Conservation (phyloP, 352 stramenopile species). For the Phytopythium cucurbitacearum region DNA sequence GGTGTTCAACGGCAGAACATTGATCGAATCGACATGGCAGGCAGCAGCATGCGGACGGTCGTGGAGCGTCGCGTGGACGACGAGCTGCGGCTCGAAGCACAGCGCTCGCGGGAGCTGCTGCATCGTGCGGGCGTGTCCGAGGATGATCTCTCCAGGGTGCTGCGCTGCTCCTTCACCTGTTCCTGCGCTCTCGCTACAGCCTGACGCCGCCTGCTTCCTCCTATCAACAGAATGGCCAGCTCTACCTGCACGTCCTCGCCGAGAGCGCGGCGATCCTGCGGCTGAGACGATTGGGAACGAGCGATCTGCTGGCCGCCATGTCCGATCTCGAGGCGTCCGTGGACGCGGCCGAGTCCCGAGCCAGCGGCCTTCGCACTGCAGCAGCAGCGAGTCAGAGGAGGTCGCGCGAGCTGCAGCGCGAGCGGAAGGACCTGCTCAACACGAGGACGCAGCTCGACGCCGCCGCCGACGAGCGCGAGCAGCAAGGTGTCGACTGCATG, state of each 20-base stretch:
- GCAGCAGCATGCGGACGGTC: neutral
- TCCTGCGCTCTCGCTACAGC: neutral
- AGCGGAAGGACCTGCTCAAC: constrained; percentile 22
- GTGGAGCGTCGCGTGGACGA: constrained; percentile 15
- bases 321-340: constrained; percentile 18
- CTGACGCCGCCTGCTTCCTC: neutral
- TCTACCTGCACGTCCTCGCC: constrained; percentile 45
- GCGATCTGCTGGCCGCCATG: constrained; percentile 30
- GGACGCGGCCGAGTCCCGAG: neutral
- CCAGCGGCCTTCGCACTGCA: constrained; percentile 6
- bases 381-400: constrained; percentile 4
- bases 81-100: constrained; percentile 31
- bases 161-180: neutral
- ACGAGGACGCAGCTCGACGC: constrained; percentile 24
- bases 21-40: neutral
- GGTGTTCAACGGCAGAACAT: neutral
- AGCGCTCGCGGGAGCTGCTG: constrained; percentile 29
- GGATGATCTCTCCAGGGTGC: constrained; percentile 42
- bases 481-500: constrained; percentile 15
- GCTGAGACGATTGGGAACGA: constrained; percentile 30
- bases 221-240: constrained; percentile 30
- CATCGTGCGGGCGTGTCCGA: constrained; percentile 21
- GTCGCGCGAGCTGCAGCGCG: constrained; percentile 20
- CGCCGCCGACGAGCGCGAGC: constrained; percentile 26
- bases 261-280: constrained; percentile 32